Percentiles rank a stretch among this genome's conserved stretches.
These are phyloP conservation scores for Saturnispora sekii DNA, from an alignment of 805 yeast genomes.

Conservation along the genomic window DNA sequence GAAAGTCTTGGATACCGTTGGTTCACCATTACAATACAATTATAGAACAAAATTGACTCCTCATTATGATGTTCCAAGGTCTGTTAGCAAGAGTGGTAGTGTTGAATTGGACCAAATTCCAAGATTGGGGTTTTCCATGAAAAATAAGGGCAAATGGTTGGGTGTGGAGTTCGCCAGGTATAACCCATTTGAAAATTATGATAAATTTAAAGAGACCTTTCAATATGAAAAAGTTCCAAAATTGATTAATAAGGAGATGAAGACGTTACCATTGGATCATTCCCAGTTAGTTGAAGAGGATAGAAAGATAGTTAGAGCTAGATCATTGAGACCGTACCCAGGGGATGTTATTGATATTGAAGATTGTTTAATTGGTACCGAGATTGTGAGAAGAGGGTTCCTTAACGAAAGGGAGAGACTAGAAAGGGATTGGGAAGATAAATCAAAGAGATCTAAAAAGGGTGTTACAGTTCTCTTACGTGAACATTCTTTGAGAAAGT, in stretches of 20 bases:
- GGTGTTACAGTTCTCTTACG: slow-evolving; percentile 85
- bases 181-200: slow-evolving; percentile 4
- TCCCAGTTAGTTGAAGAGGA: slow-evolving; percentile 1
- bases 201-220: background rate
- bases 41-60: slow-evolving; percentile 95
- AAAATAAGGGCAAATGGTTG: slow-evolving; percentile 61
- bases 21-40: slow-evolving; percentile 65
- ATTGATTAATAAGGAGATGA: background rate
- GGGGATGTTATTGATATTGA: slow-evolving; percentile 90
- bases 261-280: slow-evolving; percentile 7
- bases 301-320: slow-evolving; percentile 8
- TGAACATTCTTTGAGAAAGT: slow-evolving; percentile 50
- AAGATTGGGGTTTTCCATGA: slow-evolving; percentile 80
- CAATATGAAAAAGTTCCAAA: slow-evolving; percentile 7
- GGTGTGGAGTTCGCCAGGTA: slow-evolving; percentile 14
- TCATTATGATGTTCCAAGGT: slow-evolving; percentile 48
- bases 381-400: slow-evolving; percentile 66
- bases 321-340: slow-evolving; percentile 20
- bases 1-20: slow-evolving; percentile 34
- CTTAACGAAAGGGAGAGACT: slow-evolving; percentile 54
- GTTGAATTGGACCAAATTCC: slow-evolving; percentile 32
- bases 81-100: slow-evolving; percentile 9
- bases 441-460: slow-evolving; percentile 31
- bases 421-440: slow-evolving; percentile 24
- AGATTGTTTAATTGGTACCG: slow-evolving; percentile 86